Conservation (phyloP, 192 early-diverging fungal genomes). For the Coemansia asiatica region DNA sequence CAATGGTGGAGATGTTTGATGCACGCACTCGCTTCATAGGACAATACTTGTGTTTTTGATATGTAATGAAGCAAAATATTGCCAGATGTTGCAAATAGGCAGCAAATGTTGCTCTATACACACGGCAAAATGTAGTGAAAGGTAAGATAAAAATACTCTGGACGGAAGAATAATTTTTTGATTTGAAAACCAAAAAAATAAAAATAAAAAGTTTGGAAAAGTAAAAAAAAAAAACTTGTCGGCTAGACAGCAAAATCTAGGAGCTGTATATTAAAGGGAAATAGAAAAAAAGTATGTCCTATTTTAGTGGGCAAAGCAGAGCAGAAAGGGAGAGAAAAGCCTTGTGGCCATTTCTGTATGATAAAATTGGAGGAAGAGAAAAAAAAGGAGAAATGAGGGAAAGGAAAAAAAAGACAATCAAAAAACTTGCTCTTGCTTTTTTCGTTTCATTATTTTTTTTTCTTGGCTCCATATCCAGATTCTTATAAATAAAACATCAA, state of each 20-base stretch:
- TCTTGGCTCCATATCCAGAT: neutral
- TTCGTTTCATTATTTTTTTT: neutral
- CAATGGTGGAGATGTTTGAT: conserved; percentile 22
- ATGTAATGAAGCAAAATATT: neutral
- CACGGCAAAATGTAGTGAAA: conserved; percentile 13
- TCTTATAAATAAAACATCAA: neutral
- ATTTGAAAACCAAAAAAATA: neutral
- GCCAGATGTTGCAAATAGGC: neutral
- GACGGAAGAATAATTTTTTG: neutral
- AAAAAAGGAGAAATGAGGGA: neutral
- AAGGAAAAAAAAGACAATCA: conserved; percentile 1
- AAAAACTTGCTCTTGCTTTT: neutral
- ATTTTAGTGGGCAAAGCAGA: conserved; percentile 2
- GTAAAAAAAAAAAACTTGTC: neutral
- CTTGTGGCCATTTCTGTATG: neutral
- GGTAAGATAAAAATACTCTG: neutral
- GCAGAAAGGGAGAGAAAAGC: neutral
- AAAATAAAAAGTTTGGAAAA: conserved; percentile 6
- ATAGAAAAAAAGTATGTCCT: neutral
- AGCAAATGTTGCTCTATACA: neutral
- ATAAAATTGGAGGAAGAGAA: neutral
- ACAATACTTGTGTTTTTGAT: neutral
- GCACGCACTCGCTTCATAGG: conserved; percentile 48
- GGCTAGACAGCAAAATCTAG: neutral
- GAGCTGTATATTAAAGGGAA: neutral